Percentiles rank a stretch among this genome's conserved stretches.
phyloP scores from a whole-genome alignment of 2,329 filamentous ascomycete genomes.

The Aspergillus jensenii region DNA sequence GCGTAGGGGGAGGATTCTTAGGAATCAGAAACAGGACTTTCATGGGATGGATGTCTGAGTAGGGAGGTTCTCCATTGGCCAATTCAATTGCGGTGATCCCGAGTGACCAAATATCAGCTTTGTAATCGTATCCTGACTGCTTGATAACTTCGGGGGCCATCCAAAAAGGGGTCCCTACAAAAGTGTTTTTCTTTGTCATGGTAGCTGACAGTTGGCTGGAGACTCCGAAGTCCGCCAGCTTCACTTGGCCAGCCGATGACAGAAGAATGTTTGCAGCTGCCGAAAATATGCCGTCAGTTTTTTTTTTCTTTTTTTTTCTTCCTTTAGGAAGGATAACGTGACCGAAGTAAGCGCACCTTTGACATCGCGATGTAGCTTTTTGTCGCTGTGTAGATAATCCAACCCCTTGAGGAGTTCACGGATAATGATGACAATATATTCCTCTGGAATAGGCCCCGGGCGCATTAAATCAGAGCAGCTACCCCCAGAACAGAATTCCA shows the following conservation, averaged over 20 bases:
- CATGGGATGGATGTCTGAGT: slow-evolving; percentile 97
- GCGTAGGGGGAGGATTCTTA: slow-evolving; percentile 81
- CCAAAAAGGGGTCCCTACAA: slow-evolving; percentile 98
- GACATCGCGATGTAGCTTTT: slow-evolving; percentile 94
- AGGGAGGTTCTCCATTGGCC: slow-evolving; percentile 88
- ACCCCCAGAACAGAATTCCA: slow-evolving; percentile 97
- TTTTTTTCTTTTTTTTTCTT: too few relatives aligned
- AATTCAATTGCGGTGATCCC: slow-evolving; percentile 92
- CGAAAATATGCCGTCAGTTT: slow-evolving; percentile 16
- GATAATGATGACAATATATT: slow-evolving; percentile 95
- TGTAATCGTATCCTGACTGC: slow-evolving; percentile 96
- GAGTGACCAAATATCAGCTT: slow-evolving; percentile 96
- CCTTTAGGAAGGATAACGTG: not conserved
- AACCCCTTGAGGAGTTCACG: slow-evolving; percentile 84
- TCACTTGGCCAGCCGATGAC: slow-evolving; percentile 88
- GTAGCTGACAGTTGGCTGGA: slow-evolving; percentile 94
- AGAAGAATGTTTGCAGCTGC: slow-evolving; percentile 89
- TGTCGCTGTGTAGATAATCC: slow-evolving; percentile 90
- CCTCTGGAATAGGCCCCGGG: slow-evolving; percentile 84
- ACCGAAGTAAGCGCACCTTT: slow-evolving; percentile 63
- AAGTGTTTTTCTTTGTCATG: slow-evolving; percentile 99
- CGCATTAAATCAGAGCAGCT: slow-evolving; percentile 97
- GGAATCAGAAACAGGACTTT: slow-evolving; percentile 96
- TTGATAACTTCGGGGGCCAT: slow-evolving; percentile 99
- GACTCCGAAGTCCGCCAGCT: slow-evolving; percentile 94